phyloP scores from a whole-genome alignment of 257 asterid genomes.

The Lavandula angustifolia region DNA sequence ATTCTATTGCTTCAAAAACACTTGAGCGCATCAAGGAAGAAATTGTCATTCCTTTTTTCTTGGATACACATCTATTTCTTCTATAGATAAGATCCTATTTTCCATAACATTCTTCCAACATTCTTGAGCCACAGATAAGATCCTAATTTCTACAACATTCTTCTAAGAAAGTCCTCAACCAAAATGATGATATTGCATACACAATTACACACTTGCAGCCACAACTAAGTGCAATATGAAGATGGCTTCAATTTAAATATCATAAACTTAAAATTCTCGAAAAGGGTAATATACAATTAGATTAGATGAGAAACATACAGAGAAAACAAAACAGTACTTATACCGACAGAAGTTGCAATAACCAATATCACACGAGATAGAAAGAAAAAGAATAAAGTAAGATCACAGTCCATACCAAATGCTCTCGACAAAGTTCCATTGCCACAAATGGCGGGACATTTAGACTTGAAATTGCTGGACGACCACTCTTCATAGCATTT shows the following conservation, averaged over 20 bases:
- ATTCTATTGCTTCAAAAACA: too few relatives aligned
- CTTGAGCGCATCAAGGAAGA: too few relatives aligned
- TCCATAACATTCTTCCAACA: too few relatives aligned
- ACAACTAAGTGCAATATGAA: background rate
- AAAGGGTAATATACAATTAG: too few relatives aligned
- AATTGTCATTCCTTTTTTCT: too few relatives aligned
- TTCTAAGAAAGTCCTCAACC: too few relatives aligned
- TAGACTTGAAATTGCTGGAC: constrained; percentile 78
- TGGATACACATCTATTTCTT: too few relatives aligned
- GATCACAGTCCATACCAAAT: constrained; percentile 53
- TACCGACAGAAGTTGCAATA: constrained; percentile 16
- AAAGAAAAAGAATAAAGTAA: background rate
- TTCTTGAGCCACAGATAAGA: too few relatives aligned
- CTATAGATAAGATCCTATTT: too few relatives aligned
- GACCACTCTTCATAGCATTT: constrained; percentile 61
- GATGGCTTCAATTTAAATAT: background rate
- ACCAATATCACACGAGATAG: constrained; percentile 5
- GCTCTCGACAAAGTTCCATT: constrained; percentile 89
- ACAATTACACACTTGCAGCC: background rate
- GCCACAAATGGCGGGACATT: constrained; percentile 80
- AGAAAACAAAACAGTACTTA: constrained; percentile 9
- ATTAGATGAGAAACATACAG: too few relatives aligned
- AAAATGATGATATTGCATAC: background rate
- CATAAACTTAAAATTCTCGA: background rate
- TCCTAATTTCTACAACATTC: too few relatives aligned